phyloP scores from a whole-genome alignment of 2,329 filamentous ascomycete species.

The Colletotrichum tamarilloi region DNA sequence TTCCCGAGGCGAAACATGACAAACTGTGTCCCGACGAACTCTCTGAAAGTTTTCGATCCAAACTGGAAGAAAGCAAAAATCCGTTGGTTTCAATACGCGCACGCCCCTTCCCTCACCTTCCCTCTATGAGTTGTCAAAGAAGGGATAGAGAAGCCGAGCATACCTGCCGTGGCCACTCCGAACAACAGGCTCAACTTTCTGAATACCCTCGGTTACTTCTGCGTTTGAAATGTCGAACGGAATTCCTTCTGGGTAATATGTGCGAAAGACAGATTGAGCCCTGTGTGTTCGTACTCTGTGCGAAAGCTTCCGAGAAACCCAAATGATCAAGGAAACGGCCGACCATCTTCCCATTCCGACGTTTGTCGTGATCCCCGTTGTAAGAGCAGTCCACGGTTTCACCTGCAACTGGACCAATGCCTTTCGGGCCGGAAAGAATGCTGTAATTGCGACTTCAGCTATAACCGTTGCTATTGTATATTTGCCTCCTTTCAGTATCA shows the following conservation, averaged over 20 bases:
- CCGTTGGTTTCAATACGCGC: background rate
- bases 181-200: background rate
- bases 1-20: constrained; percentile 30
- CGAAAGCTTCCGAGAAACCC: background rate
- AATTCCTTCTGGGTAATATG: background rate
- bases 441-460: background rate
- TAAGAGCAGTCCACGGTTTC: background rate
- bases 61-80: background rate
- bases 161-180: no score
- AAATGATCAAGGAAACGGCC: background rate
- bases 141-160: no score
- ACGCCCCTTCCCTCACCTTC: background rate
- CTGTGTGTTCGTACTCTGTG: background rate
- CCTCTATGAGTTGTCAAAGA: no score
- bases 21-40: constrained; percentile 27
- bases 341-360: background rate
- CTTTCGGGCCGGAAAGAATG: background rate
- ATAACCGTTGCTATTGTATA: background rate
- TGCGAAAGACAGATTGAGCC: background rate
- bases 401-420: background rate
- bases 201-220: background rate
- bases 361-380: background rate
- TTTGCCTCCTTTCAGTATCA: background rate
- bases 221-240: background rate
- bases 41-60: background rate